Evolutionary conservation across 495 filamentous ascomycete genomes (phyloP).

Genomic region (Podospora appendiculata): DNA sequence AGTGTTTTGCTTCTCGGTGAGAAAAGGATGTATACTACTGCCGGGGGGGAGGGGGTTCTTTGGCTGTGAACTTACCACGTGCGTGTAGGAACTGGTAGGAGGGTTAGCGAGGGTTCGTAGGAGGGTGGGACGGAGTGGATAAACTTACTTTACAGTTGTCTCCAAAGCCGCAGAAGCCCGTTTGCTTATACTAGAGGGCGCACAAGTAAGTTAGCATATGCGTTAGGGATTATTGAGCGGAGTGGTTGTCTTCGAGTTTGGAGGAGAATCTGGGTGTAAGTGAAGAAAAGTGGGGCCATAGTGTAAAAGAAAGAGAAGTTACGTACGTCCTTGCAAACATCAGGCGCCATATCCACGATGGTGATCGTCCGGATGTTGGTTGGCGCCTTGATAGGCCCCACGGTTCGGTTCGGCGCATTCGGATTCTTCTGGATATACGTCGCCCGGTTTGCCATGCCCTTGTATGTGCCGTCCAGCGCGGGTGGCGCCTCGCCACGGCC

Average conservation of each 20-base stretch:
- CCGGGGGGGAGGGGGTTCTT: too few relatives aligned
- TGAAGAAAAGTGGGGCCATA: too few relatives aligned
- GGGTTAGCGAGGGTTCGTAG: too few relatives aligned
- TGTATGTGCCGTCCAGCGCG: slow-evolving; percentile 66
- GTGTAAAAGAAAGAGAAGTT: not conserved
- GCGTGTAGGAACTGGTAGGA: too few relatives aligned
- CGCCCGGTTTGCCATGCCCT: slow-evolving; percentile 61
- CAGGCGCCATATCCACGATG: slow-evolving; percentile 83
- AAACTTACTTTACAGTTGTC: slow-evolving; percentile 65
- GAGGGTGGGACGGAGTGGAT: slow-evolving; percentile 46
- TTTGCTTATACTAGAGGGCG: not conserved
- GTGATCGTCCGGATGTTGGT: slow-evolving; percentile 90
- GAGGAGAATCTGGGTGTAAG: too few relatives aligned
- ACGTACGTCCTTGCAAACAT: slow-evolving; percentile 78
- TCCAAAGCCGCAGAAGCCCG: slow-evolving; percentile 52
- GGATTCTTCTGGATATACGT: slow-evolving; percentile 76
- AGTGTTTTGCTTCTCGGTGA: too few relatives aligned
- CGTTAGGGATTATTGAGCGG: too few relatives aligned
- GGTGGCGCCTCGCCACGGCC: not conserved
- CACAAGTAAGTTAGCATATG: too few relatives aligned
- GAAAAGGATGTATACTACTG: too few relatives aligned
- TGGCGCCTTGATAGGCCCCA: slow-evolving; percentile 82
- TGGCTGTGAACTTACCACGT: too few relatives aligned
- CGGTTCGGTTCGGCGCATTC: slow-evolving; percentile 59
- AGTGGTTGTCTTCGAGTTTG: too few relatives aligned